Evolutionary conservation across 202 grass and related monocot genomes (phyloP), one percentile per base, ranked within the genome.

Genomic region (Hordeum pubiflorum): DNA sequence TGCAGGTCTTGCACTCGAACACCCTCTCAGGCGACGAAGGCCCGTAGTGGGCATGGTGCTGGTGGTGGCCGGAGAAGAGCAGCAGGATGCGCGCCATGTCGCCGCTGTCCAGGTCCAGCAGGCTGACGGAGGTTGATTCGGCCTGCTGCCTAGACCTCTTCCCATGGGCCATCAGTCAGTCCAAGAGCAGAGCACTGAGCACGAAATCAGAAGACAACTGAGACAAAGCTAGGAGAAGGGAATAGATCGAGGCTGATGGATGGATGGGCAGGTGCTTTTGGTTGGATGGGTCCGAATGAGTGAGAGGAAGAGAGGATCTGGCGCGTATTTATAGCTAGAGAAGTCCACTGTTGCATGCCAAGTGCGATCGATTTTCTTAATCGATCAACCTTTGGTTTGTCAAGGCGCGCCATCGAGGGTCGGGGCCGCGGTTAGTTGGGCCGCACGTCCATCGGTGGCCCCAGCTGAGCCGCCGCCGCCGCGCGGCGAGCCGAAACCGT

Each of bases 1-100:
- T 90, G 82, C 93, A 95, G 33, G 90, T 95, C 86, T 90, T 90
- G 85, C 93, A 95, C 90, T 95, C 90, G 60, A 92, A 95, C 78
- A 88, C 80, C 76, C 86, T 83, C 58, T 92, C 87, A 4, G 78
- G 85, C 64, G 77, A 31, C 37, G 32, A 7, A 55, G 12, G 18
- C 39, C 78, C 72, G 46, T 22, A 26, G 69, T 11, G 15, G 44
- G 54, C 4, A 3, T 34, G 1, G 8, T 55, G 44, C 32, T 85
- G 72, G 52, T 72, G 72, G 34, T 80, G 55, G 63, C 82, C 61
- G 22, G 89, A 92, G 79, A 90, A 85, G 63, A 92, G 56, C 55
- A 95, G 10, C 55, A 95, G 71, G 63, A 95, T 75, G 37, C 86
- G 41, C 60, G 89, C 87, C 72, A 86, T 84, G 79, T 92, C 77